phyloP scores from a whole-genome alignment of 2,329 filamentous ascomycete species.

The Ascochyta clinopodiicola region DNA sequence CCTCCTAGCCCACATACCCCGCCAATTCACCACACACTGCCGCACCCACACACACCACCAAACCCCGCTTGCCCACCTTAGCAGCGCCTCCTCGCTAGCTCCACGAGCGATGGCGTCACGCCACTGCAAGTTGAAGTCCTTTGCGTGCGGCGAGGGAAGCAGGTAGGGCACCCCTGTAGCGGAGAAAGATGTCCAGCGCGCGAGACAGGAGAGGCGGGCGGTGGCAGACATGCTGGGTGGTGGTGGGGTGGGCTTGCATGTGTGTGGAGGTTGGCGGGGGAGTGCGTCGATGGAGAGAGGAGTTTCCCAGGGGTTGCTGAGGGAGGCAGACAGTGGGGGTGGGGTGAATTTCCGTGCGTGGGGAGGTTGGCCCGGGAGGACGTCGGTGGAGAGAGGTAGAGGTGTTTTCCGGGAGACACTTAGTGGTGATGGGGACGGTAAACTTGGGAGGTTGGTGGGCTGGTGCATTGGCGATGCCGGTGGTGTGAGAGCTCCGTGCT shows the following conservation, averaged over 20 bases:
- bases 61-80: slow-evolving; percentile 27
- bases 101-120: slow-evolving; percentile 18
- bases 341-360: slow-evolving; percentile 16
- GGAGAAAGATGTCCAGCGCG: slow-evolving; percentile 37
- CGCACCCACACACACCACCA: slow-evolving; percentile 36
- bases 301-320: too few species aligned
- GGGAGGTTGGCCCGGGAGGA: slow-evolving; percentile 23
- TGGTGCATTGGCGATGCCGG: slow-evolving; percentile 7
- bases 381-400: slow-evolving; percentile 17
- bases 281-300: slow-evolving; percentile 25
- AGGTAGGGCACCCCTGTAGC: slow-evolving; percentile 22
- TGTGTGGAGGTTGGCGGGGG: slow-evolving; percentile 15
- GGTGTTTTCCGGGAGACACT: slow-evolving; percentile 1
- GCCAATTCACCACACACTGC: slow-evolving; percentile 29
- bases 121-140: slow-evolving; percentile 32
- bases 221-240: slow-evolving; percentile 26
- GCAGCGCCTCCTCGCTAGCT: slow-evolving; percentile 20
- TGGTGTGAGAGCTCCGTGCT: slow-evolving; percentile 3
- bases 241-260: slow-evolving; percentile 24
- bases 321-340: slow-evolving; percentile 7
- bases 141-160: slow-evolving; percentile 22
- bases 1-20: slow-evolving; percentile 33
- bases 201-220: slow-evolving; percentile 33
- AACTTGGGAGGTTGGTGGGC: neutral
- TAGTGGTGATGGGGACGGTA: neutral